phyloP scores from a whole-genome alignment of 2,329 filamentous ascomycete genomes.

The Colletotrichum destructivum region DNA sequence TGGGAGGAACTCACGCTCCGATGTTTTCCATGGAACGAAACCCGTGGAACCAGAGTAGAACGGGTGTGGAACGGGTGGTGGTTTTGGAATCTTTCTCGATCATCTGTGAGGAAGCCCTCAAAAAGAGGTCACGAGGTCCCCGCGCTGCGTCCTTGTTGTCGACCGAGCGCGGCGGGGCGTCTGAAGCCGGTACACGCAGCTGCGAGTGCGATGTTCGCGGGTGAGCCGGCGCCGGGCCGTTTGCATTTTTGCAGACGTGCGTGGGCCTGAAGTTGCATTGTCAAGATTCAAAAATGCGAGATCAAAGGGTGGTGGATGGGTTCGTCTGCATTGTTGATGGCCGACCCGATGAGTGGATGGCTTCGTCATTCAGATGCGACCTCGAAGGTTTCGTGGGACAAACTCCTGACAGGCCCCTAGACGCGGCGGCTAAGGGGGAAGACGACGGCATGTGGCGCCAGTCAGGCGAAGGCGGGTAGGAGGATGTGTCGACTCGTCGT shows the following conservation, averaged over 20 bases:
- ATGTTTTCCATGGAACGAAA: neutral
- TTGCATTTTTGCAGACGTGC: constrained; percentile 5
- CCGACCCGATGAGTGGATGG: neutral
- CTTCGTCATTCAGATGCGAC: neutral
- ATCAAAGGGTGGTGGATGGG: neutral
- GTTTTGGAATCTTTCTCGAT: constrained; percentile 27
- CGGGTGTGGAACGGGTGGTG: neutral
- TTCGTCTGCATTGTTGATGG: neutral
- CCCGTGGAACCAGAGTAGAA: constrained; percentile 21
- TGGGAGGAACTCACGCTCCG: constrained; percentile 12
- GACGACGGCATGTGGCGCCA: neutral
- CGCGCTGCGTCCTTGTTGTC: constrained; percentile 14
- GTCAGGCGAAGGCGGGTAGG: neutral
- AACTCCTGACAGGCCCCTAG: neutral
- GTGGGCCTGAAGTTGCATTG: neutral
- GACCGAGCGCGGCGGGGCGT: constrained; percentile 18
- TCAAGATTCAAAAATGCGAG: neutral
- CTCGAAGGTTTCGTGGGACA: no score
- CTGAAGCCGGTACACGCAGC: constrained; percentile 6
- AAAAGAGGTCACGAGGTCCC: neutral
- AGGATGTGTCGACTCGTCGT: neutral
- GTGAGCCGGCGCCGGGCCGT: constrained; percentile 7
- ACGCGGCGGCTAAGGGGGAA: constrained; percentile 10
- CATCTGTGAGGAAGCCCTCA: neutral
- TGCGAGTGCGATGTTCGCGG: constrained; percentile 2